These are phyloP conservation scores for Waltiozyma sp. DNA, from an alignment of 1,139 yeast genomes.

Conservation along the genomic window DNA sequence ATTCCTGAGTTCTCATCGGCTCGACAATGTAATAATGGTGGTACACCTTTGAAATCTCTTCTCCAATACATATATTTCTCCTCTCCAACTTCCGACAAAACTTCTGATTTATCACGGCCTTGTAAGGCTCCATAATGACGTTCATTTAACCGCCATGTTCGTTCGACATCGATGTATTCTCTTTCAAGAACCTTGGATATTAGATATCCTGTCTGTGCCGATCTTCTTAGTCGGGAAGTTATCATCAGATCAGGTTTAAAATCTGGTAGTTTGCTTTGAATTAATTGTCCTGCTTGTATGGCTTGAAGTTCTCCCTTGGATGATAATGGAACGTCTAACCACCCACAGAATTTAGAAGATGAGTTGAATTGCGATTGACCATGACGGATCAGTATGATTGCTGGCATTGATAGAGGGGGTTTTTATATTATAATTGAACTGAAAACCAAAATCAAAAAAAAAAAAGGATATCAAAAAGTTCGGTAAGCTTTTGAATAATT, in stretches of 20 bases:
- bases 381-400: conserved; percentile 52
- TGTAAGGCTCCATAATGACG: conserved; percentile 73
- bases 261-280: conserved; percentile 21
- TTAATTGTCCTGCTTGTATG: conserved; percentile 41
- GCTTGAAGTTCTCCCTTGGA: conserved; percentile 57
- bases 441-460: too few relatives aligned
- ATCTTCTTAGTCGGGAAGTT: conserved; percentile 55
- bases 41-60: conserved; percentile 57
- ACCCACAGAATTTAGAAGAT: conserved; percentile 64
- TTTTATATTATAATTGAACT: too few relatives aligned
- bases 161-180: conserved; percentile 79
- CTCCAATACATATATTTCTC: conserved; percentile 56
- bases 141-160: conserved; percentile 71
- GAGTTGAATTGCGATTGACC: conserved; percentile 72
- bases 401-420: too few relatives aligned
- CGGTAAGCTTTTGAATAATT: too few relatives aligned
- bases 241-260: conserved; percentile 45
- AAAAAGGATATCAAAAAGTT: too few relatives aligned
- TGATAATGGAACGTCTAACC: conserved; percentile 67
- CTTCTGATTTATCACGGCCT: conserved; percentile 50
- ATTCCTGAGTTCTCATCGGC: conserved; percentile 22
- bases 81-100: conserved; percentile 41
- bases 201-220: conserved; percentile 55
- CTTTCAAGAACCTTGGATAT: conserved; percentile 65
- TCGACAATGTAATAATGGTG: conserved; percentile 36